phyloP scores from a whole-genome alignment of 352 stramenopile species.

The Globisporangium radiosum region DNA sequence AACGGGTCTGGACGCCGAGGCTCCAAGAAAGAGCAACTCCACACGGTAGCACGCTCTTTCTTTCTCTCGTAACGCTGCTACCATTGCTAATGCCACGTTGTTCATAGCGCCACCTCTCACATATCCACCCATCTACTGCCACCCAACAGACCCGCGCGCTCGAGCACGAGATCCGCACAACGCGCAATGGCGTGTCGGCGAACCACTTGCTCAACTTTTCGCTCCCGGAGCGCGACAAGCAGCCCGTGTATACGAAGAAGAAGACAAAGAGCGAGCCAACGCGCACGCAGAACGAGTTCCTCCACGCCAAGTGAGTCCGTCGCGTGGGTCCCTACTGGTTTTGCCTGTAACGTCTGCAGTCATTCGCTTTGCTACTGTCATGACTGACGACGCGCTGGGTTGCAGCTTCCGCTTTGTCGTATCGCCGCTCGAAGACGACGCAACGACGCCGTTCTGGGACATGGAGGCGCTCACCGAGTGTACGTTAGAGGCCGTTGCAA shows the following conservation, averaged over 20 bases:
- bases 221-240: constrained; percentile 64
- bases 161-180: constrained; percentile 49
- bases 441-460: constrained; percentile 52
- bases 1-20: constrained; percentile 12
- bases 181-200: constrained; percentile 60
- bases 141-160: constrained; percentile 36
- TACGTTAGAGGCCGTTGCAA: constrained; percentile 19
- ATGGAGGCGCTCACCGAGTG: constrained; percentile 76
- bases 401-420: constrained; percentile 80
- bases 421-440: constrained; percentile 38
- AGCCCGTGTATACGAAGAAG: constrained; percentile 22
- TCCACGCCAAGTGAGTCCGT: constrained; percentile 74
- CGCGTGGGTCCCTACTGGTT: too few species aligned
- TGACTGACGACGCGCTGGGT: neutral
- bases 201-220: constrained; percentile 85
- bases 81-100: neutral
- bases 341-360: too few species aligned
- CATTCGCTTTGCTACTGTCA: neutral
- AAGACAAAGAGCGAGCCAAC: constrained; percentile 51
- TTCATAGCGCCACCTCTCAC: neutral
- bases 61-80: too few species aligned
- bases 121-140: neutral
- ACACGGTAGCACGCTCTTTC: constrained; percentile 2
- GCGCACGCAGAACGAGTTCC: constrained; percentile 77
- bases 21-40: constrained; percentile 8